These are phyloP conservation scores for Ilex paraguariensis DNA, from an alignment of 305 asterid genomes.

Conservation along the genomic window DNA sequence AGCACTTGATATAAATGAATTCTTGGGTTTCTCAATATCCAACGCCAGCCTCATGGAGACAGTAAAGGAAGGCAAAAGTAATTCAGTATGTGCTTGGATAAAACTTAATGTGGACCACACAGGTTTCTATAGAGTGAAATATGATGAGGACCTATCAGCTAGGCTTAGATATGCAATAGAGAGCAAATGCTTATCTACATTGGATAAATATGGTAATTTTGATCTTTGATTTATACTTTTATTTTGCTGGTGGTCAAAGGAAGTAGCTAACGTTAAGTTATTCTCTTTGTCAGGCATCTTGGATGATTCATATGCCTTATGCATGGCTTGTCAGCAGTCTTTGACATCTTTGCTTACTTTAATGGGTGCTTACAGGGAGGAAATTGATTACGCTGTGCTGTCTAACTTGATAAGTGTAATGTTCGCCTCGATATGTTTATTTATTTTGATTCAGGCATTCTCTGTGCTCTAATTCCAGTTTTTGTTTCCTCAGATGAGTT, in stretches of 20 bases:
- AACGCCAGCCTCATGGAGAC: slow-evolving; percentile 15
- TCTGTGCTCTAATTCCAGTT: slow-evolving; percentile 7
- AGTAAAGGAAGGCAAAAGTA: neutral
- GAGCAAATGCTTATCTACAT: slow-evolving; percentile 62
- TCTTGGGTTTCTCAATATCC: slow-evolving; percentile 41
- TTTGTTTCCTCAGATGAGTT: slow-evolving; percentile 55
- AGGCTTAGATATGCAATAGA: slow-evolving; percentile 84
- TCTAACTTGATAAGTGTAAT: slow-evolving; percentile 75
- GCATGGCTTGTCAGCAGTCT: slow-evolving; percentile 85
- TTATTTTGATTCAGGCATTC: slow-evolving; percentile 7
- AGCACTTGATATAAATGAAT: slow-evolving; percentile 54
- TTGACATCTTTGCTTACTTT: slow-evolving; percentile 75
- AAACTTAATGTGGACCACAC: slow-evolving; percentile 85
- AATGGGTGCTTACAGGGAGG: slow-evolving; percentile 90
- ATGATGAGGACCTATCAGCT: slow-evolving; percentile 76
- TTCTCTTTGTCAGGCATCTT: slow-evolving; percentile 66
- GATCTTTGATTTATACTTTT: neutral
- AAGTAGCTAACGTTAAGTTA: slow-evolving; percentile 7
- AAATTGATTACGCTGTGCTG: slow-evolving; percentile 72
- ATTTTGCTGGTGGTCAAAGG: slow-evolving; percentile 4
- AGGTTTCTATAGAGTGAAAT: slow-evolving; percentile 87
- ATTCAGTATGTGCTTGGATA: slow-evolving; percentile 43
- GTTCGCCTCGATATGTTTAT: slow-evolving; percentile 20
- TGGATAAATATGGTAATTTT: slow-evolving; percentile 76
- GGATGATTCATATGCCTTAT: slow-evolving; percentile 83